Conservation (phyloP, 345 rosid species). For the Aethionema arabicum region DNA sequence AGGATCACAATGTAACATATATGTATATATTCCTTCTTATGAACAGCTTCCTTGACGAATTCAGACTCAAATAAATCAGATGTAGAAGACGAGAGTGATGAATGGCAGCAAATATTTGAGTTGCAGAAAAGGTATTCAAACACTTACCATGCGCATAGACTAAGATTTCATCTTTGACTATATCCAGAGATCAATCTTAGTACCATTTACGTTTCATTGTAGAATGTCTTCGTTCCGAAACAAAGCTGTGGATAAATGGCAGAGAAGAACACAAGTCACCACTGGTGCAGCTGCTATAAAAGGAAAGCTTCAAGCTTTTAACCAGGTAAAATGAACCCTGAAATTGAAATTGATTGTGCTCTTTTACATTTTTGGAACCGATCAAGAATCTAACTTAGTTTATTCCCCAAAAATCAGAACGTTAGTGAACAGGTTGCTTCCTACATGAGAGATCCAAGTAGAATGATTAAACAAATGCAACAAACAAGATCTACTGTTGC, state of each 20-base stretch:
- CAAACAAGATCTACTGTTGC: conserved; percentile 62
- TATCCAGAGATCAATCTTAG: not conserved
- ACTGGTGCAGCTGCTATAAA: conserved; percentile 91
- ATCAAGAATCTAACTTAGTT: conserved; percentile 25
- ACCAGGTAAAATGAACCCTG: conserved; percentile 60
- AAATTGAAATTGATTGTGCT: not conserved
- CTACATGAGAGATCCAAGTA: conserved; percentile 92
- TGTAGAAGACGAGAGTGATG: conserved; percentile 55
- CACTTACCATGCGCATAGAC: too few relatives aligned
- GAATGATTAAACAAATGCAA: conserved; percentile 97
- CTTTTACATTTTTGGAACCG: not conserved
- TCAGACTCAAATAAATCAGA: conserved; percentile 40
- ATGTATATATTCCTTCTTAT: conserved; percentile 5
- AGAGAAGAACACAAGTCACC: conserved; percentile 84
- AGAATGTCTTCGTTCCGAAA: conserved; percentile 79
- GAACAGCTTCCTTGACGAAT: conserved; percentile 31
- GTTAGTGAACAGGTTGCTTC: conserved; percentile 87
- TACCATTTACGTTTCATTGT: conserved; percentile 17
- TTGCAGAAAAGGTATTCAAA: conserved; percentile 61
- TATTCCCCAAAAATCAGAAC: conserved; percentile 46
- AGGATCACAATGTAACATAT: not conserved
- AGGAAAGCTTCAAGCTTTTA: conserved; percentile 83
- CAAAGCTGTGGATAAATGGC: conserved; percentile 92
- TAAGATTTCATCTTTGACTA: not conserved
- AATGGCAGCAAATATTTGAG: conserved; percentile 60